phyloP scores from a whole-genome alignment of 208 protist species.

The Trypanosoma congolense region DNA sequence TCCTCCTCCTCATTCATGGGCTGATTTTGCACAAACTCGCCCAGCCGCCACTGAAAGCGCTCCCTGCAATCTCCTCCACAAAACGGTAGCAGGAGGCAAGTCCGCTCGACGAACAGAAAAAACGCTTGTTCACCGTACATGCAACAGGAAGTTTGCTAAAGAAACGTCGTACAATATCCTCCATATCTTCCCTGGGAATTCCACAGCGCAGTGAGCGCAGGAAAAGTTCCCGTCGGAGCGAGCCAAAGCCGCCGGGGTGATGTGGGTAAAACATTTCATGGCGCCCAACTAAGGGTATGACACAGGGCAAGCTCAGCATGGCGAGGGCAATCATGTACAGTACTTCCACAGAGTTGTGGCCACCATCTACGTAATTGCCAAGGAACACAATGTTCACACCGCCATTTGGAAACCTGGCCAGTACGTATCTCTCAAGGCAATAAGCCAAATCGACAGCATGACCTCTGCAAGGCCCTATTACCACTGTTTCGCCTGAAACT shows the following conservation, averaged over 20 bases:
- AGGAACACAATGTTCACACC: conserved; percentile 60
- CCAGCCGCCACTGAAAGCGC: conserved; percentile 23
- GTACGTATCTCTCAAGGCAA: conserved; percentile 44
- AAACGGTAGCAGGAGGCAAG: conserved; percentile 43
- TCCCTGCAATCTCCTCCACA: conserved; percentile 37
- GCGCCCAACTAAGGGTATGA: conserved; percentile 60
- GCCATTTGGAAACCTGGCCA: conserved; percentile 15
- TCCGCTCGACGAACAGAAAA: conserved; percentile 70
- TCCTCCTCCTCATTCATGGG: conserved; percentile 84
- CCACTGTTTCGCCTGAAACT: conserved; percentile 37
- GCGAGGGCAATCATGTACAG: conserved; percentile 63
- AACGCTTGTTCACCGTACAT: conserved; percentile 59
- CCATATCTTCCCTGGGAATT: conserved; percentile 32
- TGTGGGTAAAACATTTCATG: conserved; percentile 81
- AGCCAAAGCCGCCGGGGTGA: conserved; percentile 63
- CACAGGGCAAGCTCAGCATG: conserved; percentile 23
- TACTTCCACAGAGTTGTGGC: conserved; percentile 65
- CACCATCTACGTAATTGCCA: conserved; percentile 83
- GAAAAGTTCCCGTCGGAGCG: conserved; percentile 57
- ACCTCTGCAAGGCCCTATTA: conserved; percentile 67
- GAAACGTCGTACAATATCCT: conserved; percentile 43
- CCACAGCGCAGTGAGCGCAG: conserved; percentile 30
- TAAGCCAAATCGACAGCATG: conserved; percentile 71
- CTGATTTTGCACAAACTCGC: conserved; percentile 74
- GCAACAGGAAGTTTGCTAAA: conserved; percentile 57